Percentiles rank a stretch among this genome's conserved stretches.
Conservation (phyloP, 225 moss, liverwort and hornwort species). For the Bryum argenteum region DNA sequence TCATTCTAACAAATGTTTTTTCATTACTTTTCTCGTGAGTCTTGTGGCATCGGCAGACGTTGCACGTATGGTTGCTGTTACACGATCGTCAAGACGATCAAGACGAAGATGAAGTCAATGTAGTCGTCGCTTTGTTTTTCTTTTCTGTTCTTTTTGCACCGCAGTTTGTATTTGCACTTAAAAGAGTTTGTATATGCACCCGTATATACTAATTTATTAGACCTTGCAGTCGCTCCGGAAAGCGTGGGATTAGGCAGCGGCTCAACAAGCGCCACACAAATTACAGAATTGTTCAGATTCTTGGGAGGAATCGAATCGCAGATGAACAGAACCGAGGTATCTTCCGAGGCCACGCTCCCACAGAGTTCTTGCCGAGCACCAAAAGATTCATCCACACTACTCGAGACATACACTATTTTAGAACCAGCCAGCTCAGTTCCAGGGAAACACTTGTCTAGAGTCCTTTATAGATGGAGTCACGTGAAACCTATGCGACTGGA, state of each 20-base stretch:
- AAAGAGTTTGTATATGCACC: background rate
- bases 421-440: constrained; percentile 22
- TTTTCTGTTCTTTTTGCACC: too few species aligned
- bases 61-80: background rate
- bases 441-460: background rate
- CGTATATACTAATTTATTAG: background rate
- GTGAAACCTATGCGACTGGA: background rate
- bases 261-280: background rate
- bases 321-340: background rate
- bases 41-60: background rate
- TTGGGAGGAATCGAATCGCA: constrained; percentile 7
- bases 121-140: too few species aligned
- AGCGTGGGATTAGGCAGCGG: background rate
- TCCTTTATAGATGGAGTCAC: background rate
- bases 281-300: background rate
- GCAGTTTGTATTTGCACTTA: background rate
- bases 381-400: constrained; percentile 3
- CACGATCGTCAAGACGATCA: background rate
- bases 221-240: background rate
- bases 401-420: background rate
- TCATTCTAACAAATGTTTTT: background rate
- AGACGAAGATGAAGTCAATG: background rate
- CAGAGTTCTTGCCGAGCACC: constrained; percentile 3
- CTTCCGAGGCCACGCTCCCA: background rate
- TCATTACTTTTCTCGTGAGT: background rate